These are phyloP conservation scores for Podila epigama DNA, from an alignment of 192 early-diverging fungal genomes.

Conservation along the genomic window DNA sequence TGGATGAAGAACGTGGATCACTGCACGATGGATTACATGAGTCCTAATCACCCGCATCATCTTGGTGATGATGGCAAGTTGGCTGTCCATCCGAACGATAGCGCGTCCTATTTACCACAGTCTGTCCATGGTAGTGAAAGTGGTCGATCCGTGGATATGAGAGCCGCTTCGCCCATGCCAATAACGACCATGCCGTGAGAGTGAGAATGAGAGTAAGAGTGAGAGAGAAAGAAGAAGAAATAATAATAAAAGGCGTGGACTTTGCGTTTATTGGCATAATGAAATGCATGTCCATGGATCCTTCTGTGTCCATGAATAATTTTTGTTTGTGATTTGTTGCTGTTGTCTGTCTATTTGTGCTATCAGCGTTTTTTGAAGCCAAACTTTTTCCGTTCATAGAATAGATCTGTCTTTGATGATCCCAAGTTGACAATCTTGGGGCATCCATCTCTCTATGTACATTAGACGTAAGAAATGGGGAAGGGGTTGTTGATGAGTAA, in stretches of 20 bases:
- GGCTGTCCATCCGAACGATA: conserved; percentile 25
- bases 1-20: conserved; percentile 78
- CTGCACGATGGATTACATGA: conserved; percentile 50
- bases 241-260: too few species aligned
- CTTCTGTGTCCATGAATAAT: not conserved
- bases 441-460: conserved; percentile 85
- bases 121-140: conserved; percentile 30
- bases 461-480: not conserved
- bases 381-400: conserved; percentile 94
- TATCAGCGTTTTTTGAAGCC: conserved; percentile 72
- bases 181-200: not conserved
- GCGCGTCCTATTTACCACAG: conserved; percentile 8
- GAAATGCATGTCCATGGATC: too few species aligned
- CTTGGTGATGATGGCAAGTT: conserved; percentile 39
- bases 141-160: conserved; percentile 10
- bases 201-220: too few species aligned
- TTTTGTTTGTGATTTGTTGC: not conserved
- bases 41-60: conserved; percentile 38
- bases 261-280: too few species aligned
- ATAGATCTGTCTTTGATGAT: conserved; percentile 87
- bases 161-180: not conserved
- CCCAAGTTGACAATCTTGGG: conserved; percentile 98
- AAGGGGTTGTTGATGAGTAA: not conserved
- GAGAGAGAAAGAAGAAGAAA: too few species aligned
- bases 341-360: not conserved